Evolutionary conservation across 441 rosid species (phyloP).

Genomic region (Bocquillonia castaneifolia): DNA sequence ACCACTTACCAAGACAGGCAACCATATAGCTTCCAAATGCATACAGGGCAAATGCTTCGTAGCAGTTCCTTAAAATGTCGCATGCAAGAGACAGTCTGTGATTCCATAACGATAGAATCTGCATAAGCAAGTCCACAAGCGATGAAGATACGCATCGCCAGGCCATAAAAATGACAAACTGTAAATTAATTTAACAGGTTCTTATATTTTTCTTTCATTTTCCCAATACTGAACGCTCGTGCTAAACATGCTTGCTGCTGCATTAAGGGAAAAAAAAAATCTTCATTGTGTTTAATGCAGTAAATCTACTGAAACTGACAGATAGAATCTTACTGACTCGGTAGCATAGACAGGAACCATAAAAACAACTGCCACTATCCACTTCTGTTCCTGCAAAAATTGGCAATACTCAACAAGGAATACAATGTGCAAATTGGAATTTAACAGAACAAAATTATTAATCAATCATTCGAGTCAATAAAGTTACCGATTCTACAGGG

Average conservation of each 20-base stretch:
- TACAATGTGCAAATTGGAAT: too few relatives aligned
- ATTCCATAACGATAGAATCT: slow-evolving; percentile 66
- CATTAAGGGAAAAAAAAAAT: too few relatives aligned
- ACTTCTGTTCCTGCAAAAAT: slow-evolving; percentile 72
- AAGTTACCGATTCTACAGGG: background rate
- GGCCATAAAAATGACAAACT: too few relatives aligned
- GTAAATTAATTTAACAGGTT: too few relatives aligned
- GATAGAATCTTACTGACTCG: slow-evolving; percentile 59
- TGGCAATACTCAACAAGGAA: background rate
- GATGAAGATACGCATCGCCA: too few relatives aligned
- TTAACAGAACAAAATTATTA: too few relatives aligned
- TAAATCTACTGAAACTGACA: background rate
- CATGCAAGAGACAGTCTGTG: slow-evolving; percentile 57
- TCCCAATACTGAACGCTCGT: background rate
- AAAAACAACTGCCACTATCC: slow-evolving; percentile 71
- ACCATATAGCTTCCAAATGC: slow-evolving; percentile 86
- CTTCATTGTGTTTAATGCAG: background rate
- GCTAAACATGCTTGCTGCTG: background rate
- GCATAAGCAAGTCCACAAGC: slow-evolving; percentile 20
- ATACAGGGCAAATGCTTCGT: slow-evolving; percentile 87
- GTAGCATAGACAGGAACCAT: slow-evolving; percentile 90
- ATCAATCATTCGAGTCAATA: background rate
- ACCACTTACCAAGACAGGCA: slow-evolving; percentile 76
- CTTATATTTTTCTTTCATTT: background rate
- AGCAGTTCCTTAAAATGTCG: slow-evolving; percentile 78